Percentiles rank a stretch among this genome's conserved stretches.
Evolutionary conservation across 495 filamentous ascomycete genomes (phyloP).

Genomic region (Tuber brumale): DNA sequence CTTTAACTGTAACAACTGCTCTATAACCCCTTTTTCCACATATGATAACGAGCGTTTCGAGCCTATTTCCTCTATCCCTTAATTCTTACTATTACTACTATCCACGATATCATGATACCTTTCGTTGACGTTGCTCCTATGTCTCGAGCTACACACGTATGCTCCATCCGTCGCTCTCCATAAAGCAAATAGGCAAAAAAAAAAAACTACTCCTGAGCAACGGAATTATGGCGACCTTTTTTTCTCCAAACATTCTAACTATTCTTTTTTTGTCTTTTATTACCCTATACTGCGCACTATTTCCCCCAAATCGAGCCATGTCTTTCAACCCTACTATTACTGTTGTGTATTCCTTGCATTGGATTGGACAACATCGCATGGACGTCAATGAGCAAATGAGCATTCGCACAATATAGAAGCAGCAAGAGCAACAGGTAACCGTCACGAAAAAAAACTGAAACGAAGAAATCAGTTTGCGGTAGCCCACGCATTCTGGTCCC

Average conservation of each 20-base stretch:
- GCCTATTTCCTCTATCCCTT: neutral
- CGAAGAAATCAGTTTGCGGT: neutral
- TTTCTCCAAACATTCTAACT: neutral
- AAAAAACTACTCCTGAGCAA: neutral
- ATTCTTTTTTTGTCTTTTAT: neutral
- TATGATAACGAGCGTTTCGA: neutral
- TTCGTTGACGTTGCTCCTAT: neutral
- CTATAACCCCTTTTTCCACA: constrained; percentile 45
- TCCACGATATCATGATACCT: neutral
- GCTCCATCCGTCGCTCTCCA: neutral
- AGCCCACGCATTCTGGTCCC: neutral
- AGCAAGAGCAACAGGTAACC: neutral
- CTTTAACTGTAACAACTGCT: constrained; percentile 84
- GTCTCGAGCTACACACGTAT: neutral
- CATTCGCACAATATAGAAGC: neutral
- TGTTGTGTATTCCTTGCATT: neutral
- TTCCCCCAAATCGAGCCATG: neutral
- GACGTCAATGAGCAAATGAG: neutral
- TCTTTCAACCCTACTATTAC: constrained; percentile 3
- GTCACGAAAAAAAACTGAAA: neutral
- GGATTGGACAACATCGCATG: neutral
- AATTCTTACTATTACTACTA: neutral
- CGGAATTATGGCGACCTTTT: constrained; percentile 8
- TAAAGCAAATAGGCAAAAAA: neutral
- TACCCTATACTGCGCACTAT: neutral